phyloP scores from a whole-genome alignment of 2,329 filamentous ascomycete genomes.

The Aspergillus terreus region DNA sequence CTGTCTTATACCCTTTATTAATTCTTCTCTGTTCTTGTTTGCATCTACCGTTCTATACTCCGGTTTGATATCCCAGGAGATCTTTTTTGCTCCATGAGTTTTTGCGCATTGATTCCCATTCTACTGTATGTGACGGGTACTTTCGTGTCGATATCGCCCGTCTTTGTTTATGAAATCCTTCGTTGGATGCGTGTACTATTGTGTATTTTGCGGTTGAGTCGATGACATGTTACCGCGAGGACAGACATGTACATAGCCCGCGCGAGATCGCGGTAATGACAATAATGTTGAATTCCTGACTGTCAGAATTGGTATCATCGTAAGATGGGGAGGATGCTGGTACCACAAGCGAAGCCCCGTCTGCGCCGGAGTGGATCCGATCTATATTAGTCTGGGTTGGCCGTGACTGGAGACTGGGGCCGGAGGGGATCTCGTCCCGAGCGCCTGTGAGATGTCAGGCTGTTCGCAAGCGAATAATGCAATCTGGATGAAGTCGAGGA shows the following conservation, averaged over 20 bases:
- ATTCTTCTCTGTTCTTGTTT: constrained; percentile 14
- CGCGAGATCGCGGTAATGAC: constrained; percentile 22
- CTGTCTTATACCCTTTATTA: constrained; percentile 30
- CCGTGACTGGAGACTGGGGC: neutral
- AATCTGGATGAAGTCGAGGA: neutral
- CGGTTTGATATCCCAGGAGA: constrained; percentile 14
- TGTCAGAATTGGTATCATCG: neutral
- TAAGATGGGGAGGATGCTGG: neutral
- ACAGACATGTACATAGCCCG: constrained; percentile 23
- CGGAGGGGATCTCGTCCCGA: neutral
- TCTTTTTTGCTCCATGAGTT: neutral
- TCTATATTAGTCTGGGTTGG: too few relatives aligned
- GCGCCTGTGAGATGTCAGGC: too few relatives aligned
- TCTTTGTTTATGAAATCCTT: constrained; percentile 3
- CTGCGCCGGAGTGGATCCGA: neutral
- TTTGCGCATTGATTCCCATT: neutral
- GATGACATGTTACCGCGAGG: constrained; percentile 10
- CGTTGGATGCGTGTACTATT: constrained; percentile 11
- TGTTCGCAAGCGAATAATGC: neutral
- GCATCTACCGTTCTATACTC: constrained; percentile 11
- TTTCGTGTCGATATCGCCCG: constrained; percentile 2
- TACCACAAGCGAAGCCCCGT: neutral
- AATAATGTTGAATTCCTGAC: constrained; percentile 9
- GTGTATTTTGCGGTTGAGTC: constrained; percentile 2
- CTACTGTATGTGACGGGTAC: neutral